These are phyloP conservation scores for Ilex paraguariensis DNA, from an alignment of 305 asterid genomes.

Conservation along the genomic window DNA sequence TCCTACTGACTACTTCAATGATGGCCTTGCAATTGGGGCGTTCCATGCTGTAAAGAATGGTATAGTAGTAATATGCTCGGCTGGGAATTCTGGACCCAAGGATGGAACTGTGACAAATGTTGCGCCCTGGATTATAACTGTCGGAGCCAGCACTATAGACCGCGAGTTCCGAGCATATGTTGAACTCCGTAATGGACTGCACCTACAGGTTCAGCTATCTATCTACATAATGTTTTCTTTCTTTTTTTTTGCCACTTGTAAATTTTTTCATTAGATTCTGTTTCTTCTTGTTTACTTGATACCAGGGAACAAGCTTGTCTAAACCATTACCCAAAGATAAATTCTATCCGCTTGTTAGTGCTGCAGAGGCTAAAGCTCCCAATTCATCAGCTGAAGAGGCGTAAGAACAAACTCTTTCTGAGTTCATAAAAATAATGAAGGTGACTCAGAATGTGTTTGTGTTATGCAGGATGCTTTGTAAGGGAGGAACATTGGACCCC, in stretches of 20 bases:
- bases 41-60: conserved; percentile 57
- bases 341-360: conserved; percentile 38
- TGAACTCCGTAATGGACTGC: conserved; percentile 26
- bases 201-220: conserved; percentile 19
- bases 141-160: conserved; percentile 60
- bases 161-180: conserved; percentile 30
- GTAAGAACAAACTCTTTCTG: conserved; percentile 19
- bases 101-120: conserved; percentile 36
- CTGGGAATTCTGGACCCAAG: conserved; percentile 47
- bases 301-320: conserved; percentile 45
- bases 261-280: too few species aligned
- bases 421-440: too few species aligned
- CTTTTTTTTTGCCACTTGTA: neutral
- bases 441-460: neutral
- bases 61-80: conserved; percentile 44
- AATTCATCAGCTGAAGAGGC: conserved; percentile 29
- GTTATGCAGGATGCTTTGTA: conserved; percentile 45
- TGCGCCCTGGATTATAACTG: conserved; percentile 68
- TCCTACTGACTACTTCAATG: conserved; percentile 20
- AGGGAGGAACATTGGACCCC: conserved; percentile 34
- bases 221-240: neutral
- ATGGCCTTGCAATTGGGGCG: conserved; percentile 45
- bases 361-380: conserved; percentile 29
- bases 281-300: neutral
- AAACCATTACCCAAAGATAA: conserved; percentile 20